phyloP scores from a whole-genome alignment of 2,329 filamentous ascomycete genomes.

The Kalmusia sp. region DNA sequence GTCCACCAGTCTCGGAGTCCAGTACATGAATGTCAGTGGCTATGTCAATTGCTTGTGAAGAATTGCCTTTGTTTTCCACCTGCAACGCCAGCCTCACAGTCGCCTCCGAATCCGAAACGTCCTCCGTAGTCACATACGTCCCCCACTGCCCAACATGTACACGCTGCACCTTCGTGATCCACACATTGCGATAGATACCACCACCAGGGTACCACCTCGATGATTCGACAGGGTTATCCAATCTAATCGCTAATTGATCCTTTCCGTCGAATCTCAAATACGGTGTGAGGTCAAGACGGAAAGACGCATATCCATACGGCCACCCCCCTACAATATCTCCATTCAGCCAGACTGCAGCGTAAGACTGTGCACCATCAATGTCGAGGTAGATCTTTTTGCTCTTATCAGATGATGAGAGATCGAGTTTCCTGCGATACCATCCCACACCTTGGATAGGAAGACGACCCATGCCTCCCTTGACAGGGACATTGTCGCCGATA shows the following conservation, averaged over 20 bases:
- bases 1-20: slow-evolving; percentile 38
- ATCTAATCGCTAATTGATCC: slow-evolving; percentile 55
- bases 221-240: slow-evolving; percentile 56
- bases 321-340: slow-evolving; percentile 58
- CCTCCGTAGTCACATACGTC: slow-evolving; percentile 56
- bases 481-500: slow-evolving; percentile 27
- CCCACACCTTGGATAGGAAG: slow-evolving; percentile 58
- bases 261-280: slow-evolving; percentile 43
- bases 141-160: slow-evolving; percentile 59
- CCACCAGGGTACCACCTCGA: slow-evolving; percentile 62
- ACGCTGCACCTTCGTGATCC: slow-evolving; percentile 56
- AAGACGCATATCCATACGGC: slow-evolving; percentile 59
- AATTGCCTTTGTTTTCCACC: slow-evolving; percentile 54
- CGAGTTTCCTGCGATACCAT: slow-evolving; percentile 56
- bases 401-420: slow-evolving; percentile 29
- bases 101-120: slow-evolving; percentile 55
- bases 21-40: slow-evolving; percentile 50
- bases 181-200: slow-evolving; percentile 62
- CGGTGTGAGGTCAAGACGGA: slow-evolving; percentile 57
- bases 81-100: slow-evolving; percentile 53
- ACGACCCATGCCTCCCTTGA: slow-evolving; percentile 52
- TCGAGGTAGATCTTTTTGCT: slow-evolving; percentile 54
- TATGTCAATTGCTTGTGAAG: slow-evolving; percentile 46
- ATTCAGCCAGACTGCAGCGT: slow-evolving; percentile 59
- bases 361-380: slow-evolving; percentile 59